phyloP scores from a whole-genome alignment of 78 protist species.

The Bigelowiella natans region DNA sequence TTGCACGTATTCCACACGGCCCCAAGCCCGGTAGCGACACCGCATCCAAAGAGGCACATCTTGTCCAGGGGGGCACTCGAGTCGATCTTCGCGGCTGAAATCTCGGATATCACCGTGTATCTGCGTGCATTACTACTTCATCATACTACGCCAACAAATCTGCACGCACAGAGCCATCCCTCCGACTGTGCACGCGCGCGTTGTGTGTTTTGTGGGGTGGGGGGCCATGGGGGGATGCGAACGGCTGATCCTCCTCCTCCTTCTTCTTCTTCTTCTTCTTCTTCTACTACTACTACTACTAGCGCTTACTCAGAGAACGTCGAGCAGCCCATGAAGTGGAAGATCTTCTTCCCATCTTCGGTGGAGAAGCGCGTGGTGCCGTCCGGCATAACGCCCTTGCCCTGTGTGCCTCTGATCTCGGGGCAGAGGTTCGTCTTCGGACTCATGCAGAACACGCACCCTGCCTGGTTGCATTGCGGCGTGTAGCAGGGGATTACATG shows the following conservation, averaged over 20 bases:
- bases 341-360: background rate
- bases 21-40: conserved; percentile 9
- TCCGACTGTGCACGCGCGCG: too few species aligned
- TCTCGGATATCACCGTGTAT: background rate
- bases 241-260: background rate
- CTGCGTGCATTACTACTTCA: too few species aligned
- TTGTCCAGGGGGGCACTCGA: background rate
- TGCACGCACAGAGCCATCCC: too few species aligned
- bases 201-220: too few species aligned
- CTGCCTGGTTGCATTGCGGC: too few species aligned
- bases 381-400: conserved; percentile 11
- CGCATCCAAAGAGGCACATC: too few species aligned
- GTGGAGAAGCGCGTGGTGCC: background rate
- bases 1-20: background rate
- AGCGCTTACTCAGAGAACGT: background rate
- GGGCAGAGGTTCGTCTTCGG: conserved; percentile 16
- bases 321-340: conserved; percentile 14
- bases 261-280: background rate
- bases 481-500: background rate
- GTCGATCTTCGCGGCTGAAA: background rate
- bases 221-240: background rate
- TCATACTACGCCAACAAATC: background rate
- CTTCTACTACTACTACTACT: background rate
- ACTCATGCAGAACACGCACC: background rate
- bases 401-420: background rate